Base-by-base conservation (phyloP, 352 stramenopile species). In the Phytophthora boehmeriae region DNA sequence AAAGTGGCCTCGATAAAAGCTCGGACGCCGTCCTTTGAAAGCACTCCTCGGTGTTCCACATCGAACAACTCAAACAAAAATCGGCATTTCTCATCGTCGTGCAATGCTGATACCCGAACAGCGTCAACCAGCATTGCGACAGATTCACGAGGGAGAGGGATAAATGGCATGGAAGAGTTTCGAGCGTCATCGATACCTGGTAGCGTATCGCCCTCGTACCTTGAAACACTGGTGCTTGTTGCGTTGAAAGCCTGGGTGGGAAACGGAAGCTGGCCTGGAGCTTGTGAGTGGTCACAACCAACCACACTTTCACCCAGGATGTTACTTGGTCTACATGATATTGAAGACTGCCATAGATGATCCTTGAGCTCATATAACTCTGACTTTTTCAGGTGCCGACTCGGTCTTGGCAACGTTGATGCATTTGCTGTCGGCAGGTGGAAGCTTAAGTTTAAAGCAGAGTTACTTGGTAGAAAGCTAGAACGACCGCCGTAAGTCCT, bases 21-120 rank as follows among this genome's bases (percentile, higher is more conserved):
- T 8, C 62, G 38, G 14, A 90, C 75, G 9, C 72, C 78, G 5
- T 83, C 68, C 17, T 75, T 72, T 5, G 79, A 75, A 20, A 91
- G 48, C 2, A 85, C 64, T 2, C 78, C 78, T 3, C 46, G 47
- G 27, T 70, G 61, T 36, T 86, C 69, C 11, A 81, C 59, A 50
- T 91, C 80, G 19, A 91, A 88, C 38, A 86, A 68, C 16, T 89
- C 80, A 35, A 89, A 91, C 2, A 91, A 62, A 59, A 88, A 89
- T 14, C 82, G 72, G 47, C 72, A 75, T 45, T 86, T 87, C 19
- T 76, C 73, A 16, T 90, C 66, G 35, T 80, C 70, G 13, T 78
- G 64, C 0, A 89, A 42, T 1, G 65, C 68, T n/a, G 77, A 87
- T 9, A 60, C 55, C 25, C 77, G 75, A 34, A 89, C 80, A 4